Evolutionary conservation across 441 rosid genomes (phyloP).

Genomic region (Populus hybrid): DNA sequence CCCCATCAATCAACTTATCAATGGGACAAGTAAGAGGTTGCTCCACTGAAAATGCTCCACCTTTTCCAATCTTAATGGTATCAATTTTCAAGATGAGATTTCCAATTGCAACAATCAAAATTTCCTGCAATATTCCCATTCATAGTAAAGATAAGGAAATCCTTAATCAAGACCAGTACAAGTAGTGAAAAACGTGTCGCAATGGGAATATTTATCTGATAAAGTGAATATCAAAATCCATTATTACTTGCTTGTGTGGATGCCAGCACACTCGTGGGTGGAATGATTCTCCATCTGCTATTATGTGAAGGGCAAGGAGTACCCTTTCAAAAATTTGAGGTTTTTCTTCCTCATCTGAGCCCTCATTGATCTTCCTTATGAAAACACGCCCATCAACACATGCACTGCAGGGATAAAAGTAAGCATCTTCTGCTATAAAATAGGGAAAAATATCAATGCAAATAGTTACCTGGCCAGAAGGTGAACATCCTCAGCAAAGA

Average conservation of each 20-base stretch:
- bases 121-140: constrained; percentile 49
- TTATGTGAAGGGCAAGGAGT: constrained; percentile 65
- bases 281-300: constrained; percentile 49
- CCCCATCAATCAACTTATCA: too few relatives aligned
- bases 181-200: neutral
- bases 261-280: constrained; percentile 98
- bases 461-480: constrained; percentile 76
- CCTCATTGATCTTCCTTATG: constrained; percentile 76
- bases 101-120: constrained; percentile 76
- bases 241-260: constrained; percentile 76
- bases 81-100: constrained; percentile 65
- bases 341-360: constrained; percentile 77
- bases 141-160: neutral
- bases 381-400: constrained; percentile 75
- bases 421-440: constrained; percentile 8
- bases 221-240: neutral
- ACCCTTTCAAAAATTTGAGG: constrained; percentile 66
- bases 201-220: neutral
- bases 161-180: neutral
- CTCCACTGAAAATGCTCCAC: constrained; percentile 59
- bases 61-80: constrained; percentile 62
- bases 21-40: constrained; percentile 56
- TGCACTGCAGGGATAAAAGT: constrained; percentile 43
- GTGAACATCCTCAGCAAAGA: constrained; percentile 91
- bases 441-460: constrained; percentile 1